phyloP scores from a whole-genome alignment of 2,329 filamentous ascomycete species.

The Mycosphaerella sp. region DNA sequence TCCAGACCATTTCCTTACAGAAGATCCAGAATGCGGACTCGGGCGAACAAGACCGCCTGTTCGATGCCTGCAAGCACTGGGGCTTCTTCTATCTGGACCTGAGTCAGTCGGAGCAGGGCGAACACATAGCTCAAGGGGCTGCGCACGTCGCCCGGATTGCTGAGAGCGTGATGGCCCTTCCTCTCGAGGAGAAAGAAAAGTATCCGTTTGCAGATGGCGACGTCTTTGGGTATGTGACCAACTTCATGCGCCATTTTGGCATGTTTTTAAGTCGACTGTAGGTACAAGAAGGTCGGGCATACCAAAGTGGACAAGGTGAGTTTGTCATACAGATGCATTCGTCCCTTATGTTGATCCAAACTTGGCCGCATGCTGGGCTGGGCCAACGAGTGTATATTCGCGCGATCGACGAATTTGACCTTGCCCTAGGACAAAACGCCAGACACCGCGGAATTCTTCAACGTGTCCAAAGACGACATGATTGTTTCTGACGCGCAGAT shows the following conservation, averaged over 20 bases:
- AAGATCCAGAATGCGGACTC: conserved; percentile 36
- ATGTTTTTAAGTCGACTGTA: conserved; percentile 6
- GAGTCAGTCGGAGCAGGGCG: conserved; percentile 25
- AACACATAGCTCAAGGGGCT: conserved; percentile 26
- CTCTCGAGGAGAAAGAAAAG: conserved; percentile 45
- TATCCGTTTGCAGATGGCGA: conserved; percentile 43
- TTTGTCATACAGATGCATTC: too few relatives aligned
- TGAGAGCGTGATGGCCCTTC: conserved; percentile 44
- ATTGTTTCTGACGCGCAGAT: conserved; percentile 36
- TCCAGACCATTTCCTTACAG: conserved; percentile 37
- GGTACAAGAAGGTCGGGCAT: conserved; percentile 39
- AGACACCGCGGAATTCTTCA: conserved; percentile 54
- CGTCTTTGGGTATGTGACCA: conserved; percentile 25
- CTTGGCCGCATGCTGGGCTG: too few relatives aligned
- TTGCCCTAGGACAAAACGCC: conserved; percentile 37
- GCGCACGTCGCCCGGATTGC: conserved; percentile 35
- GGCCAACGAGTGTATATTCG: not conserved
- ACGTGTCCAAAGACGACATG: conserved; percentile 51
- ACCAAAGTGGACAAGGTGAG: conserved; percentile 41
- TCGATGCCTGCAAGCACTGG: conserved; percentile 42
- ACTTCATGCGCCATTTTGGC: not conserved
- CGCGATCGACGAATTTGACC: not conserved
- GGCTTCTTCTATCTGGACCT: conserved; percentile 55
- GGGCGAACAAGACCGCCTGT: conserved; percentile 36
- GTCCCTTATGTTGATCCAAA: too few relatives aligned